Evolutionary conservation across 768 basidiomycete species (phyloP), one percentile per base, ranked within the genome.

Genomic region (Tricholoma hemisulphureum): DNA sequence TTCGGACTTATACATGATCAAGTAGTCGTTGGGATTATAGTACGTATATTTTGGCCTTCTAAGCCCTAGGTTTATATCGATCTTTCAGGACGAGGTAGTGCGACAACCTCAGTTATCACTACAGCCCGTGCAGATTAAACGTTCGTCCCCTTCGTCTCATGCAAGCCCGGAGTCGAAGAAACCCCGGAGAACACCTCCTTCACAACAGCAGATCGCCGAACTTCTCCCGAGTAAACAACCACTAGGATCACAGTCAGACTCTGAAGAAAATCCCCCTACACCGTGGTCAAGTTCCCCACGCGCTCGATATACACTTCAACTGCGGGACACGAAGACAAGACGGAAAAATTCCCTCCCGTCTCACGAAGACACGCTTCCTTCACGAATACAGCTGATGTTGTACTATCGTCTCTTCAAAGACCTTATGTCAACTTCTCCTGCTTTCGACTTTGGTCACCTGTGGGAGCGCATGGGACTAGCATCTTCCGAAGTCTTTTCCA

Each of bases 291-390:
- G 32, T 7, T 35, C 34, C 1, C 37, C 41, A 2, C 62, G 71
- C 51, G 6, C 26, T 29, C 46, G n/a, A 9, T 49, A 29, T 18
- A 71, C 69, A 14, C 69, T 88, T 6, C 77, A 73, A 51, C 65
- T 88, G 24, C 68, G 81, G 16, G 91, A 93, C 62, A 87, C 86
- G 45, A 93, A 93, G 69, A 91, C 89, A 16, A 80, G 91, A 45
- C 73, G 69, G 11, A 67, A 69, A 2, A 58, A 73, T 1, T 75
- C 68, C 13, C 61, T 91, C 1, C 90, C 91, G 1, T 67, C 76
- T 3, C 76, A 84, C 13, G 76, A 79, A 37, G 89, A 91, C 60
- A 78, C 83, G 0, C 67, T 80, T 13, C 67, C 84, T 1, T 78
- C 89, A 0, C 81, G 82, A 6, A 71, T 91, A 32, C 91, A 93